Evolutionary conservation across 495 filamentous ascomycete species (phyloP), one percentile per base, ranked within the genome.

Genomic region (Aspergillus olivimuriae): DNA sequence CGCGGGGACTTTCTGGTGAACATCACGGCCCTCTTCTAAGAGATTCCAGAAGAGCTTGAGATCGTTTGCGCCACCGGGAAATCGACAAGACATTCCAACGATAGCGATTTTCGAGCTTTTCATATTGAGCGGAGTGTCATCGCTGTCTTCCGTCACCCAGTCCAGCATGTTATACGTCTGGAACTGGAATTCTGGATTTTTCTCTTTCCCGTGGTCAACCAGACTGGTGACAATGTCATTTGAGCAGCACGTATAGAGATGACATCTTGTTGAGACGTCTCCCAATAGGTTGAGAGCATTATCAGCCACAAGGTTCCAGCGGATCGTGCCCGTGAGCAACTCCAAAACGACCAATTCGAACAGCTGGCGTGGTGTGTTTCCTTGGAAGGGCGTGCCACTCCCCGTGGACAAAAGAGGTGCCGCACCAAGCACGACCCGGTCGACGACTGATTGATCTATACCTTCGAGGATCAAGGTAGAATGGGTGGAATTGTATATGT

Each of bases 21-120:
- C 69, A 51, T 77, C 73, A 4, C 81, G 73, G 4, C 85, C 83
- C 49, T 80, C 73, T 35, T 80, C 72, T 3, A 89, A 65, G 1
- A 89, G 63, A n/a, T 84, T 75, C 85, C 85, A 89, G 46, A 89
- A 75, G 46, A 88, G 75, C 17, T 75, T 75, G 30, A 84, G 80
- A 22, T 73, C 68, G 47, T 76, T 77, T 1, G 71, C 70, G 2
- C 82, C 80, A 37, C 81, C 81, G 2, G 85, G 85, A 50, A 89
- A 86, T 35, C 85, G 72, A 32, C 84, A 80, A 2, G 84, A 83
- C 65, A 86, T 80, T 38, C 83, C 84, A 36, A 89, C 78, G 48
- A 89, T 84, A 17, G 85, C 85, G 31, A 89, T 70, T 38, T 70
- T 69, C 23, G 58, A 73, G 28, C 61, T 68, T 43, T 24, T n/a